Base-by-base conservation (phyloP, 208 protist species). In the Acanthamoeba divionensis region DNA sequence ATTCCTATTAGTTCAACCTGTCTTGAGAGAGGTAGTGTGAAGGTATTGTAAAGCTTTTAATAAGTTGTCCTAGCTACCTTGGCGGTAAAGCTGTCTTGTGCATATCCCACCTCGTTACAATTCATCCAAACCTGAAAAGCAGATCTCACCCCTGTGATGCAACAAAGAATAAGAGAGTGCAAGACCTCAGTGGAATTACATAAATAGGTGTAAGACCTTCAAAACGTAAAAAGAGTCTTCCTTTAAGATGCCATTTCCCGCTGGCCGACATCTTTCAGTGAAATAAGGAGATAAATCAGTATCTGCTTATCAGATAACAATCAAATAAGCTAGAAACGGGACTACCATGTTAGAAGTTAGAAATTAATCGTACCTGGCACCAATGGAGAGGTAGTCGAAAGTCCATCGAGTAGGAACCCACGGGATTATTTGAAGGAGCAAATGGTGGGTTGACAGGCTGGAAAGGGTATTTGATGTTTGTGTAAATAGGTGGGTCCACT, bases 391-490 rank as follows among this genome's bases (percentile, higher is more conserved):
- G 88, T 7, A 94, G n/a, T 18, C 29, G 21, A 47, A 93, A 89
- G n/a, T 18, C 26, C 21, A 31, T 29, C 44, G 91, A 57, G 52
- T 94, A 94, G 26, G 69, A 89, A 5, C 92, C 92, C 41, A 94
- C 92, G 45, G 66, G 45, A 87, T 93, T 93, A 52, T 90, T 55
- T 6, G 67, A 38, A 4, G 67, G 63, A 7, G 89, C 65, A 4
- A 83, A 41, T 15, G 52, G 54, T 12, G 90, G 87, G 13, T n/a
- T 21, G 29, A 71, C 83, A 4, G 41, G 44, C 21, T 80, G 44
- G 77, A 92, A 92, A 5, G 92, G 90, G 52, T 93, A 93, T n/a
- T 54, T 10, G 62, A 91, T 71, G 52, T 93, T 93, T 60, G 90
- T 90, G 92, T 93, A 93, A 31, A 94, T 80, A 15, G 88, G 90